phyloP scores from a whole-genome alignment of 2,329 filamentous ascomycete species.

The Dothistroma septosporum region DNA sequence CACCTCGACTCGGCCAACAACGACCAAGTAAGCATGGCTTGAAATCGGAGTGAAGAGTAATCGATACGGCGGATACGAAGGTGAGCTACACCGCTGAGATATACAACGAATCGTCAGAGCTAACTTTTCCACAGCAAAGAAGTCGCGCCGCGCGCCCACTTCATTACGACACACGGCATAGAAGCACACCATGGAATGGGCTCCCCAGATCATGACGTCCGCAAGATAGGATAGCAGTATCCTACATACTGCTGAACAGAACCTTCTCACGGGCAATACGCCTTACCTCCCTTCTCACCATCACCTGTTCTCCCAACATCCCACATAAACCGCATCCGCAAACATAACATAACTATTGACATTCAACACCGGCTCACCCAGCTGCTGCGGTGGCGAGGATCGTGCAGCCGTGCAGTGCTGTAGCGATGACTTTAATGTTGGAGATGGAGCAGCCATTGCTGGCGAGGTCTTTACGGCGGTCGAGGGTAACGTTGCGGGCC shows the following conservation, averaged over 20 bases:
- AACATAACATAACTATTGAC: slow-evolving; percentile 60
- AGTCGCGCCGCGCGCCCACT: neutral
- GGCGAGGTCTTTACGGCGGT: slow-evolving; percentile 42
- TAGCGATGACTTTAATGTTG: slow-evolving; percentile 40
- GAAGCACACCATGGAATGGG: neutral
- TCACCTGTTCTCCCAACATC: neutral
- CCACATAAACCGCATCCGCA: slow-evolving; percentile 30
- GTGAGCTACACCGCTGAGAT: neutral
- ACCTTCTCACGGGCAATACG: neutral
- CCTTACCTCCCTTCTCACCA: neutral
- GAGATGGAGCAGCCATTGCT: slow-evolving; percentile 46
- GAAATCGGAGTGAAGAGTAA: neutral
- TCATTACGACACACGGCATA: neutral
- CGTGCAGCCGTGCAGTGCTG: slow-evolving; percentile 53
- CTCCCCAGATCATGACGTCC: neutral
- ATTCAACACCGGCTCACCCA: slow-evolving; percentile 54
- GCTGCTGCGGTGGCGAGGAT: slow-evolving; percentile 53
- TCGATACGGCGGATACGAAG: neutral
- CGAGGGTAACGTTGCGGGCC: slow-evolving; percentile 25
- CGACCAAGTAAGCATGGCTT: neutral
- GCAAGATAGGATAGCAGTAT: neutral
- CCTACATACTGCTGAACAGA: neutral
- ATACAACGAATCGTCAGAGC: neutral
- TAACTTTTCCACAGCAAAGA: neutral
- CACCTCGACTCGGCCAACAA: neutral